Evolutionary conservation across 768 basidiomycete species (phyloP), one percentile per base, ranked within the genome.

Genomic region (Tricholoma bakamatsutake): DNA sequence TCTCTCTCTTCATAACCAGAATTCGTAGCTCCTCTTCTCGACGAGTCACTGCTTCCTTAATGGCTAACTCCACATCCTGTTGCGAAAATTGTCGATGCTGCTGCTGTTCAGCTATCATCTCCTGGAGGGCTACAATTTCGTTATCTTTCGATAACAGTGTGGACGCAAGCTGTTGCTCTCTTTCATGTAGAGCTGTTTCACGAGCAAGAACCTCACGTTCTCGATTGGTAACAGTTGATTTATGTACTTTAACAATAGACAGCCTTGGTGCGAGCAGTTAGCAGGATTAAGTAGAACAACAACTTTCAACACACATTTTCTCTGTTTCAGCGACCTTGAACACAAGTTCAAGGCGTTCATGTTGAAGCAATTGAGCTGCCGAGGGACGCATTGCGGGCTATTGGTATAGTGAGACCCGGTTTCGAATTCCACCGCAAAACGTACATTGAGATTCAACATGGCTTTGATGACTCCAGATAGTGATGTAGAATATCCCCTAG

Each of bases 301-400:
- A 15, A 27, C n/a, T 37, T 47, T 49, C 18, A 53, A 62, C 81
- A 28, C 57, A 89, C 90, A 90, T 83, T 61, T 88, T 91, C 61
- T 90, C 85, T 0, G 88, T 82, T 63, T 92, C 90, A 8, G 81
- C 69, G 15, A 91, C 83, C 62, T 88, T 88, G 63, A 79, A 78
- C 0, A 84, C 84, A 12, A 88, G 76, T 35, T 86, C 80, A 3
- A 93, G 64, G 0, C 88, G 81, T 63, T 93, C 90, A 58, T 90
- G 86, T 62, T 89, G 87, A 13, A 93, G 80, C 8, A 93, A 79
- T 65, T 90, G 89, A 7, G 82, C 78, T 0, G 89, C 88, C 0
- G 89, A 91, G 1, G 90, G 91, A 37, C 91, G 82, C 87, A 90
- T 89, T 1, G 89, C 88, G 4, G 91, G 91, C 90, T 93, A 50